phyloP scores from a whole-genome alignment of 73 alveolate species.

The Uronychia setigera region DNA sequence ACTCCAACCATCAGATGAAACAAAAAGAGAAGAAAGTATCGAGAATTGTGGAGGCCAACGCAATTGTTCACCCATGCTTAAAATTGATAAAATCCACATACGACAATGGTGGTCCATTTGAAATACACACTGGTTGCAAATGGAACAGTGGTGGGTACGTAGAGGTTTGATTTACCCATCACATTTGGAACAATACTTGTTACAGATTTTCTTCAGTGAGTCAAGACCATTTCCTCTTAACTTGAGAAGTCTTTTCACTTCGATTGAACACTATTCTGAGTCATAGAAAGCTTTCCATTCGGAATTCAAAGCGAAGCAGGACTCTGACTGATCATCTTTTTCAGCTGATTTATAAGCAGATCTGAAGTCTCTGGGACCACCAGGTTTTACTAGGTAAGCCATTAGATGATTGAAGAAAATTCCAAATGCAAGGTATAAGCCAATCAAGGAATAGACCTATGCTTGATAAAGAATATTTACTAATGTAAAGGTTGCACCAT shows the following conservation, averaged over 20 bases:
- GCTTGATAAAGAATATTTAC: too few species aligned
- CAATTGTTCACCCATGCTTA: constrained; percentile 67
- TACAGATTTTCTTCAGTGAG: too few species aligned
- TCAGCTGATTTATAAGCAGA: too few species aligned
- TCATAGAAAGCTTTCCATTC: too few species aligned
- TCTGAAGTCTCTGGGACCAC: constrained; percentile 2
- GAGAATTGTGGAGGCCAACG: constrained; percentile 39
- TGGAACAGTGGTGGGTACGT: constrained; percentile 48
- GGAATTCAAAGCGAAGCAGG: too few species aligned
- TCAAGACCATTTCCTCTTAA: too few species aligned
- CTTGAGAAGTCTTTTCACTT: too few species aligned
- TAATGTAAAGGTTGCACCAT: too few species aligned
- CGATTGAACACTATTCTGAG: too few species aligned
- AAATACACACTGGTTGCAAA: constrained; percentile 39
- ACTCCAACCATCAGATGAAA: constrained; percentile 12
- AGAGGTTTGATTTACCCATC: constrained; percentile 45
- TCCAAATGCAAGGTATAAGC: background rate
- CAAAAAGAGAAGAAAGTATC: constrained; percentile 37
- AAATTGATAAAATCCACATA: too few species aligned
- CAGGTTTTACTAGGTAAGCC: constrained; percentile 20
- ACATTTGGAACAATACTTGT: too few species aligned
- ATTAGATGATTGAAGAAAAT: constrained; percentile 12
- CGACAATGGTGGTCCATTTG: constrained; percentile 64
- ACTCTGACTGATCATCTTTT: too few species aligned
- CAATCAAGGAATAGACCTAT: background rate